These are phyloP conservation scores for Suillus subluteus DNA, from an alignment of 768 basidiomycete genomes.

Conservation along the genomic window DNA sequence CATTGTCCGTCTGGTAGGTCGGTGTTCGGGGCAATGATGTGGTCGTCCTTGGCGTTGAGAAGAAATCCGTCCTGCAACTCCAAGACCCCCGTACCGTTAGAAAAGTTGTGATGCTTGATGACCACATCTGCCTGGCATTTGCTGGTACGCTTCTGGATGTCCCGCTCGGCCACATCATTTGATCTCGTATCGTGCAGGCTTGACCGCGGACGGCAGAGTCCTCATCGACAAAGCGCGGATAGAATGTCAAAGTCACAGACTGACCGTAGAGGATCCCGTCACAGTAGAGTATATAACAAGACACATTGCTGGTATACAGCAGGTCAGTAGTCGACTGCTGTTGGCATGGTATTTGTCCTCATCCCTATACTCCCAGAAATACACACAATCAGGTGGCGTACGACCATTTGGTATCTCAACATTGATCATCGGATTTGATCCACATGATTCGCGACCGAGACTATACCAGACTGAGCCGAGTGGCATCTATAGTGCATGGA, in stretches of 20 bases:
- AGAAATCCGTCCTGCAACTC: constrained; percentile 96
- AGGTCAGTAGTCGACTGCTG: constrained; percentile 53
- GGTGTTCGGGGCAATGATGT: constrained; percentile 94
- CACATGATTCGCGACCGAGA: constrained; percentile 83
- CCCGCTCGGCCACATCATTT: constrained; percentile 14
- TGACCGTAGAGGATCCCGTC: constrained; percentile 98
- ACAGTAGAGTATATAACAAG: constrained; percentile 98
- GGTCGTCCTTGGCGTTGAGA: constrained; percentile 97
- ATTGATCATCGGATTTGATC: constrained; percentile 96
- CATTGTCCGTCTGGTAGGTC: constrained; percentile 56
- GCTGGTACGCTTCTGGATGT: constrained; percentile 66
- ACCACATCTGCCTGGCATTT: constrained; percentile 96
- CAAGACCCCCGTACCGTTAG: constrained; percentile 98
- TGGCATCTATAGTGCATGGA: constrained; percentile 99
- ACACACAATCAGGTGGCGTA: constrained; percentile 98
- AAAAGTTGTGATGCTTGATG: constrained; percentile 98
- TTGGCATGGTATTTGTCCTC: constrained; percentile 1
- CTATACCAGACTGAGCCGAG: constrained; percentile 97
- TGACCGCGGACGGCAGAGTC: constrained; percentile 97
- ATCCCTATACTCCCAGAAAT: constrained; percentile 57
- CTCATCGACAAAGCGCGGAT: constrained; percentile 97
- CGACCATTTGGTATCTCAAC: constrained; percentile 98
- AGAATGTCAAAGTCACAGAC: constrained; percentile 96
- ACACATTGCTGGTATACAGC: constrained; percentile 98
- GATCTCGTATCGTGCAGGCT: constrained; percentile 52